Base-by-base conservation (phyloP, 2,329 filamentous ascomycete genomes). In the Ophiocordyceps camponoti-leonardi region DNA sequence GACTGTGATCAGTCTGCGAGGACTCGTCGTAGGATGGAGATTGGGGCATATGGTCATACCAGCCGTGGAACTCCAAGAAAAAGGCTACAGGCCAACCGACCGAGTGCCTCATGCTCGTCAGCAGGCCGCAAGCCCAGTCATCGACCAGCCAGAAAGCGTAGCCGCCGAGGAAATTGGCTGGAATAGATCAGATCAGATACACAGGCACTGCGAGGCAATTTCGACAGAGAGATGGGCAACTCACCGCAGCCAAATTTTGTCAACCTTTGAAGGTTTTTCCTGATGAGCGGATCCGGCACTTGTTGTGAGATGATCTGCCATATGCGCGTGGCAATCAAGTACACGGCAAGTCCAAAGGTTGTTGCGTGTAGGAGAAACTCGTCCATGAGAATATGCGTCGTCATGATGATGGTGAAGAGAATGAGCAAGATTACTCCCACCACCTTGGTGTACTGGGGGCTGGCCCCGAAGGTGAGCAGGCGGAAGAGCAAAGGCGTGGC, bases 331-430 rank as follows among this genome's bases (percentile, higher is more conserved):
- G 55, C 61, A 37, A 67, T 64, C 12, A 64, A 39, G 26, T 56
- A 61, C 0, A 65, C 56, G 0, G 54, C 56, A 2, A 62, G 5
- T 0, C 58, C 63, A 49, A 67, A 67, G 0, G 56, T 50, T 0
- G 54, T 52, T 0, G 63, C 63, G 42, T 67, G 64, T 0, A 67
- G 53, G 0, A 67, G 39, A 23, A 67, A 66, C 44, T 67, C 64
- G 26, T 67, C 62, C 61, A 66, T 61, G 14, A 60, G 57, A 57
- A 66, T 66, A 33, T 67, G 64, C 0, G 61, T 58, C 6, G 64
- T 55, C 60, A 66, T 66, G 4, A 67, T 60, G 4, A 58, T 45
- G 2, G 50, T 56, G 2, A 60, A 60, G 0, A 59, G 45, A 1
- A 46, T 44, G 0, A 45, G 40, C 2, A 60, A 53, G 16, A 53